Percentiles rank a stretch among this genome's conserved stretches.
phyloP scores from a whole-genome alignment of 192 early-diverging fungal genomes.

The Piromyces sp. region DNA sequence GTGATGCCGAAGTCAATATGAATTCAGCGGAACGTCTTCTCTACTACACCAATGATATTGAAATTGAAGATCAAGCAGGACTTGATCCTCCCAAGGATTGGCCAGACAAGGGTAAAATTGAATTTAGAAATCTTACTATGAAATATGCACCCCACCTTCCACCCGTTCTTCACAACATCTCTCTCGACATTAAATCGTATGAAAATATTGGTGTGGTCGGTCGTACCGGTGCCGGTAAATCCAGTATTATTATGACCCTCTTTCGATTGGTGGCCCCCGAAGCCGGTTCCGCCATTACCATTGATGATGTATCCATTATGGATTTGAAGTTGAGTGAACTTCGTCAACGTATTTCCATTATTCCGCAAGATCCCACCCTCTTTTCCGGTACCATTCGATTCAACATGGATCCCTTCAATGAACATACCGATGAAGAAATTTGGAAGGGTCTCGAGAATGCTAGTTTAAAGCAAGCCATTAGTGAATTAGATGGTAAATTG shows the following conservation, averaged over 20 bases:
- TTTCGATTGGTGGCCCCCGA: no score
- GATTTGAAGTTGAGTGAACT: slow-evolving; percentile 5
- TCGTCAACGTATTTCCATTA: slow-evolving; percentile 55
- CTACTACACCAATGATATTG: slow-evolving; percentile 19
- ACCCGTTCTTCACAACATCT: slow-evolving; percentile 60
- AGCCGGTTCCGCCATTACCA: no score
- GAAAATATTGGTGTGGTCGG: slow-evolving; percentile 87
- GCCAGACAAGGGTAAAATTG: slow-evolving; percentile 27
- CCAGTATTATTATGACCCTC: no score
- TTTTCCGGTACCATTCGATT: slow-evolving; percentile 29
- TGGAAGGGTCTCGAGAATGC: slow-evolving; percentile 31
- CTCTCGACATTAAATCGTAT: slow-evolving; percentile 42
- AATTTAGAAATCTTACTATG: slow-evolving; percentile 19
- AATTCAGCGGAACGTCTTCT: slow-evolving; percentile 36
- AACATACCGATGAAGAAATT: slow-evolving; percentile 38
- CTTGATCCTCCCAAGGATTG: slow-evolving; percentile 11
- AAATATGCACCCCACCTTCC: slow-evolving; percentile 17
- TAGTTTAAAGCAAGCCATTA: no score
- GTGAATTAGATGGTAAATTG: no score
- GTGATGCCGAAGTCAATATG: slow-evolving; percentile 40
- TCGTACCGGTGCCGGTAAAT: slow-evolving; percentile 10
- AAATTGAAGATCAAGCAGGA: slow-evolving; percentile 14
- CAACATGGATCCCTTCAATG: no score
- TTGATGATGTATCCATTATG: background rate
- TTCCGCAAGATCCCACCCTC: slow-evolving; percentile 78